phyloP scores from a whole-genome alignment of 169 alveolate genomes.

The Plasmodium reichenowi region DNA sequence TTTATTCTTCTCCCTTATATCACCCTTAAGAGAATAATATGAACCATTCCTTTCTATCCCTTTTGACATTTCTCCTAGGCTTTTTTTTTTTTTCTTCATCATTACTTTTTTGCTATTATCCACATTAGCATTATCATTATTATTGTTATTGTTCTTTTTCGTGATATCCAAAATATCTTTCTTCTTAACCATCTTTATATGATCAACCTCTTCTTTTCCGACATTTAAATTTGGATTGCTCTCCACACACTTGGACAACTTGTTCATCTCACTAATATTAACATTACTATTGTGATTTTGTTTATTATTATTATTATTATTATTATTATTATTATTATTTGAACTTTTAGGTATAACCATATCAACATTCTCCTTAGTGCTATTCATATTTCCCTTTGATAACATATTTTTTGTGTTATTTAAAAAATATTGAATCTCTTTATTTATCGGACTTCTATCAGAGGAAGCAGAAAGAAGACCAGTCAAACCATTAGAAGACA shows the following conservation, averaged over 20 bases:
- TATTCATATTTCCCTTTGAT: background rate
- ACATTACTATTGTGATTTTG: no score
- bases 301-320: no score
- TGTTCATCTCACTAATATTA: background rate
- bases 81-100: no score
- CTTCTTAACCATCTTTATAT: background rate
- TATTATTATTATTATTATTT: background rate
- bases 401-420: background rate
- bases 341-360: background rate
- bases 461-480: background rate
- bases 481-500: background rate
- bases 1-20: no score
- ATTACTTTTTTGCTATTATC: background rate
- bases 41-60: no score
- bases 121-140: background rate
- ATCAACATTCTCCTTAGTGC: background rate
- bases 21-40: no score
- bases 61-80: no score
- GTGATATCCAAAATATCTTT: background rate
- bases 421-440: background rate
- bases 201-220: conserved; percentile 7
- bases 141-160: background rate
- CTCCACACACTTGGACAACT: background rate
- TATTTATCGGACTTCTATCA: background rate
- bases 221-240: background rate